Conservation (phyloP, 2,329 filamentous ascomycete genomes). For the Penicillium olsonii region DNA sequence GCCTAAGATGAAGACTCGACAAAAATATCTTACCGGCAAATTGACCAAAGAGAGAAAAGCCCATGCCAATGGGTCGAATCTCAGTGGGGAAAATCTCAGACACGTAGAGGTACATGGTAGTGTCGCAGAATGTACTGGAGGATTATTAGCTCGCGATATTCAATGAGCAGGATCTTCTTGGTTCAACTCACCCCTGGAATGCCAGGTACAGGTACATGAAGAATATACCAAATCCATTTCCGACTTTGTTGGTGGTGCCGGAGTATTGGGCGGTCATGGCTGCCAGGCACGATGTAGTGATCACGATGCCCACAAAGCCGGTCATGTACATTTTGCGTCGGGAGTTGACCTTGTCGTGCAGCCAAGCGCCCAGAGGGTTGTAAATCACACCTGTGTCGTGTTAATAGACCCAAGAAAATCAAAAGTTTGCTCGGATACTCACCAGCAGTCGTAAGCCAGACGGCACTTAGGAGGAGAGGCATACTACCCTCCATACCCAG, state of each 20-base stretch:
- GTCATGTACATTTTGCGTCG: conserved; percentile 46
- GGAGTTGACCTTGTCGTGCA: conserved; percentile 40
- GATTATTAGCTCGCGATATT: conserved; percentile 8
- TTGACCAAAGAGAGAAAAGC: conserved; percentile 54
- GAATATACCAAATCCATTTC: conserved; percentile 44
- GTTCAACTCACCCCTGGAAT: conserved; percentile 46
- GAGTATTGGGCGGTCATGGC: conserved; percentile 42
- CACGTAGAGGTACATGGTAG: conserved; percentile 50
- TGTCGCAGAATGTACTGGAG: conserved; percentile 47
- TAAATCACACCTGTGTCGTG: conserved; percentile 41
- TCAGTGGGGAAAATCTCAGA: conserved; percentile 53
- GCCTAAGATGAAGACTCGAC: background rate
- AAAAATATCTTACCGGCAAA: conserved; percentile 40
- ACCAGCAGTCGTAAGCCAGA: conserved; percentile 51
- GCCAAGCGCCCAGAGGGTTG: conserved; percentile 39
- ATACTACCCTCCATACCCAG: conserved; percentile 46
- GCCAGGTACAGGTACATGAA: conserved; percentile 51
- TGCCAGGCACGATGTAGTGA: conserved; percentile 43
- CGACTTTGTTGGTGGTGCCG: conserved; percentile 42
- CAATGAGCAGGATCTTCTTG: background rate
- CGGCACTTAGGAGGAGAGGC: conserved; percentile 47
- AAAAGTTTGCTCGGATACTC: conserved; percentile 9
- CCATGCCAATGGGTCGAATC: conserved; percentile 55
- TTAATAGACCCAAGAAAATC: conserved; percentile 10
- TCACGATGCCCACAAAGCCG: conserved; percentile 44